Evolutionary conservation across 495 filamentous ascomycete genomes (phyloP), one percentile per base, ranked within the genome.

Genomic region (Umbilicaria muhlenbergii): DNA sequence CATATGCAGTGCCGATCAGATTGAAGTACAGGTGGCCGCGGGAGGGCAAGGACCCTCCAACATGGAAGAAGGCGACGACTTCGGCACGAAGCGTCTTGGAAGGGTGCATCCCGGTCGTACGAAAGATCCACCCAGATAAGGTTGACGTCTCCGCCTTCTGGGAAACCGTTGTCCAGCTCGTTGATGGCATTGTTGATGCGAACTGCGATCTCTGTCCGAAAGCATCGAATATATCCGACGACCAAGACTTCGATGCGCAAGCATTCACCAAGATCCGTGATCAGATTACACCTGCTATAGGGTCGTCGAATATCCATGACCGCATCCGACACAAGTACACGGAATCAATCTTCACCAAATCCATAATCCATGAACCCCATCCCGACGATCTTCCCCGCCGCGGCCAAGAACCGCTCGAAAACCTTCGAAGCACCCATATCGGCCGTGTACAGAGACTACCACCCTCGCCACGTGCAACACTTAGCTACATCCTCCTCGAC

Each of bases 11-110:
- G 37, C 77, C 83, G 10, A 78, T 94, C 32, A 56, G 62, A 2
- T 70, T 84, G 34, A 91, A 92, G 53, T 95, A 94, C 57, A 67
- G 70, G 32, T 75, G 72, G 71, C 54, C 50, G 15, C 40, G 28
- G 5, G 54, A 69, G 48, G 74, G 70, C 18, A 78, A 74, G 41
- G 62, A 78, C n/a, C 67, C 71, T 0, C 67, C 73, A 35, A 68
- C 84, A 1, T 96, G 91, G 91, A 75, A 73, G 34, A 78, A 78
- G 41, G 83, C 89, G 2, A 91, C 83, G 11, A 74, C 68, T 2
- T 72, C 75, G 0, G 66, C 75, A 2, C 55, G 94, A 3, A 65
- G 74, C 5, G 74, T 94, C n/a, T 58, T 94, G 2, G 64, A 78
- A 46, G 62, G 74, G 2, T 73, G 76, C 0, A 67, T 92, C 4